Evolutionary conservation across 805 yeast genomes (phyloP).

Genomic region (baker's yeast (Saccharomyces cerevisiae)): DNA sequence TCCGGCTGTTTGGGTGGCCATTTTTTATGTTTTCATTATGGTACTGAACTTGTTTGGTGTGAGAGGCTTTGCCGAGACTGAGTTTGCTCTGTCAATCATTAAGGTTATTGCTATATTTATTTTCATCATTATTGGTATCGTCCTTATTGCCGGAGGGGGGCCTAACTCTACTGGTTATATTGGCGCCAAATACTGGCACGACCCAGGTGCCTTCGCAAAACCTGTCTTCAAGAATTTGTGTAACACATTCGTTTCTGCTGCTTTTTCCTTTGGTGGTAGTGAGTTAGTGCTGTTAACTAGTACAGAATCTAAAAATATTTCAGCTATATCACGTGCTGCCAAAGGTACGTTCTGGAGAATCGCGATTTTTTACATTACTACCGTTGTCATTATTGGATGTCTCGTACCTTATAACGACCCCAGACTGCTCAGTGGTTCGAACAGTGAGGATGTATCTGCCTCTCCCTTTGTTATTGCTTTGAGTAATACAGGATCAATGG

Average conservation of each 20-base stretch:
- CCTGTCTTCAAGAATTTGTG: slow-evolving; percentile 50
- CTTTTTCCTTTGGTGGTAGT: slow-evolving; percentile 62
- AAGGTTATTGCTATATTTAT: slow-evolving; percentile 36
- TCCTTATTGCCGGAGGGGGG: slow-evolving; percentile 37
- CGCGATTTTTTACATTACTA: slow-evolving; percentile 44
- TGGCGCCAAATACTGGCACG: slow-evolving; percentile 38
- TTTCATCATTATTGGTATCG: slow-evolving; percentile 42
- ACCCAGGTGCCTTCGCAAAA: slow-evolving; percentile 43
- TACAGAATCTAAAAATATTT: slow-evolving; percentile 36
- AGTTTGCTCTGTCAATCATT: slow-evolving; percentile 36
- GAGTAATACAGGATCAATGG: slow-evolving; percentile 32
- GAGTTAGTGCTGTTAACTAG: slow-evolving; percentile 61
- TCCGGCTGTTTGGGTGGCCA: slow-evolving; percentile 18
- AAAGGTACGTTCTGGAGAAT: slow-evolving; percentile 51
- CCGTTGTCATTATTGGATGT: slow-evolving; percentile 49
- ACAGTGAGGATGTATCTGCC: slow-evolving; percentile 36
- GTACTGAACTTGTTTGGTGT: slow-evolving; percentile 42
- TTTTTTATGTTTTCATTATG: slow-evolving; percentile 31
- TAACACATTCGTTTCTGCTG: slow-evolving; percentile 55
- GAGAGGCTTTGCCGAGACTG: slow-evolving; percentile 44
- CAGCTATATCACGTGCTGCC: slow-evolving; percentile 50
- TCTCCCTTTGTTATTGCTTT: slow-evolving; percentile 40
- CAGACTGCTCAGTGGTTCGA: slow-evolving; percentile 43
- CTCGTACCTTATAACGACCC: slow-evolving; percentile 55
- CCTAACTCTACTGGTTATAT: slow-evolving; percentile 35